These are phyloP conservation scores for Leccinum subtestaceum DNA, from an alignment of 768 basidiomycete genomes.

Conservation along the genomic window DNA sequence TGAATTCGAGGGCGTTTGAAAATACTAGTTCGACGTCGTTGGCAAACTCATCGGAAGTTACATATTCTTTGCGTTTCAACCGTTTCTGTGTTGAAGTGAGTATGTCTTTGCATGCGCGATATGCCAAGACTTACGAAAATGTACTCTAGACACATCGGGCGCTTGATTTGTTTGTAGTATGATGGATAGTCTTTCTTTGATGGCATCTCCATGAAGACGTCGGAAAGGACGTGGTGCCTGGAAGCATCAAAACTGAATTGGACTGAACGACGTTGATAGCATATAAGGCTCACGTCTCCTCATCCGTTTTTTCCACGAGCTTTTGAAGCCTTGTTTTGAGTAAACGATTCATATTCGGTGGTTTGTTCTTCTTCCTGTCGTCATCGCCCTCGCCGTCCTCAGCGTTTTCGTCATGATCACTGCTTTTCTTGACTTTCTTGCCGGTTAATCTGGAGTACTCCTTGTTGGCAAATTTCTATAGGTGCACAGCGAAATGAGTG, in stretches of 20 bases:
- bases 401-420: constrained; percentile 39
- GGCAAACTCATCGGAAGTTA: constrained; percentile 64
- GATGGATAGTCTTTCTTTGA: constrained; percentile 73
- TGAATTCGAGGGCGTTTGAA: constrained; percentile 84
- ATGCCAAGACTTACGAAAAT: constrained; percentile 58
- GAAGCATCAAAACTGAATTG: neutral
- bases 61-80: constrained; percentile 78
- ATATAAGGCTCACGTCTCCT: constrained; percentile 47
- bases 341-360: constrained; percentile 61
- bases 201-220: constrained; percentile 83
- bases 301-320: constrained; percentile 68
- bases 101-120: neutral
- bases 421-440: constrained; percentile 38
- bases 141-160: constrained; percentile 73
- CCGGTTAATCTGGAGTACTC: constrained; percentile 48
- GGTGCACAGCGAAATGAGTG: neutral
- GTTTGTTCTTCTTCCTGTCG: constrained; percentile 51
- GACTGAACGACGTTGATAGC: neutral
- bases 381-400: constrained; percentile 42
- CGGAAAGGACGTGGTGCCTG: constrained; percentile 66
- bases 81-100: constrained; percentile 53
- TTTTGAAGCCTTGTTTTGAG: constrained; percentile 72
- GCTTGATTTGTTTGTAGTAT: constrained; percentile 79
- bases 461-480: constrained; percentile 46
- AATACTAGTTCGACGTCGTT: constrained; percentile 89